phyloP scores from a whole-genome alignment of 2,329 filamentous ascomycete species.

The Ceratocystis albifundus region DNA sequence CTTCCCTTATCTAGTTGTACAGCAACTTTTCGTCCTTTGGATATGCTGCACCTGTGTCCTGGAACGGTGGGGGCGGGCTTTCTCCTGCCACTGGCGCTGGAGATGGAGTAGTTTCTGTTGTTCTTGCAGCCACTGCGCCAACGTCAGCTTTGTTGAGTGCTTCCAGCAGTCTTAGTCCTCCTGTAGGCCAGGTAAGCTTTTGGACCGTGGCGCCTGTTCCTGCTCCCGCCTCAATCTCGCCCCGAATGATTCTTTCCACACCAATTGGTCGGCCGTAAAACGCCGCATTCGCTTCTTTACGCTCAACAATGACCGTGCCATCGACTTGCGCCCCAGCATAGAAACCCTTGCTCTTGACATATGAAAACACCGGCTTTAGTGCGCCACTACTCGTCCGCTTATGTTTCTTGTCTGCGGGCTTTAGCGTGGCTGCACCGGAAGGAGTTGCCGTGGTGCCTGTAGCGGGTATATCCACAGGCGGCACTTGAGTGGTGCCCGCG shows the following conservation, averaged over 20 bases:
- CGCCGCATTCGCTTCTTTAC: conserved; percentile 74
- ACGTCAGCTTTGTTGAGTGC: conserved; percentile 13
- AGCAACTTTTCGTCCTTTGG: neutral
- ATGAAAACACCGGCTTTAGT: conserved; percentile 43
- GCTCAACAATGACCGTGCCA: conserved; percentile 74
- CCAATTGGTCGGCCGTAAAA: conserved; percentile 60
- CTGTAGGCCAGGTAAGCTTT: conserved; percentile 16
- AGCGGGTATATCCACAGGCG: neutral
- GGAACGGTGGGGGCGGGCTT: neutral
- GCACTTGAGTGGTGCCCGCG: neutral
- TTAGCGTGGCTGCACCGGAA: conserved; percentile 41
- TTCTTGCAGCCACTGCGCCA: neutral
- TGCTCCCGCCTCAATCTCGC: conserved; percentile 27
- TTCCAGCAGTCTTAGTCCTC: conserved; percentile 13
- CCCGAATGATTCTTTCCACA: conserved; percentile 39
- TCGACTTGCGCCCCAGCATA: conserved; percentile 81
- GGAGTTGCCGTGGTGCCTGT: conserved; percentile 24
- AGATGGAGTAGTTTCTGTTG: neutral
- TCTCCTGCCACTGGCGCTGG: neutral
- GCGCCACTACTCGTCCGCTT: conserved; percentile 24
- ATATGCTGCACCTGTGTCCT: neutral
- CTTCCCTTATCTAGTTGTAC: neutral
- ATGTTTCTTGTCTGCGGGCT: conserved; percentile 24
- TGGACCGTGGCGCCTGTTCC: neutral
- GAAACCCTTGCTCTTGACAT: conserved; percentile 79